Conservation (phyloP, 2,329 filamentous ascomycete genomes). For the Tolypocladium paradoxum region DNA sequence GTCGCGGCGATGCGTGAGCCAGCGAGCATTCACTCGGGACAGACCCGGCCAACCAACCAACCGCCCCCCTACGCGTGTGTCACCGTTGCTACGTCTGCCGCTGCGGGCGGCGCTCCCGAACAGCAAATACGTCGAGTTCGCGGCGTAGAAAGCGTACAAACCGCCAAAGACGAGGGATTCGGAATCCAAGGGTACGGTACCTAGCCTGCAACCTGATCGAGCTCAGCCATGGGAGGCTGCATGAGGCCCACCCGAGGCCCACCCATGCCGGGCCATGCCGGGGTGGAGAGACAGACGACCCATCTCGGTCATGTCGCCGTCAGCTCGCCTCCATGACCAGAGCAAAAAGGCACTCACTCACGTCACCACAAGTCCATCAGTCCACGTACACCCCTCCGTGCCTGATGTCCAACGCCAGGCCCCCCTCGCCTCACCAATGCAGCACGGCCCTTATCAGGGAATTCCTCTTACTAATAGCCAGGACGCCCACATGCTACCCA, state of each 20-base stretch:
- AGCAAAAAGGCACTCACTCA: background rate
- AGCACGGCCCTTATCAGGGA: background rate
- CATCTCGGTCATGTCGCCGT: background rate
- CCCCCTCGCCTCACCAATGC: background rate
- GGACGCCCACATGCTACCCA: background rate
- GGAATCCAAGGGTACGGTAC: background rate
- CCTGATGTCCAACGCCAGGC: background rate
- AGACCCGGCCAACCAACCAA: background rate
- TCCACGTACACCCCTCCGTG: background rate
- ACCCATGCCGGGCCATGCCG: no score
- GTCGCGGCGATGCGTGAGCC: background rate
- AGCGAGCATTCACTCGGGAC: background rate
- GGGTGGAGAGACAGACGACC: background rate
- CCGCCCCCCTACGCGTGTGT: background rate
- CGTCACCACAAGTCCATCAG: background rate
- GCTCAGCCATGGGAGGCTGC: background rate
- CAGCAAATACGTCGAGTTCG: background rate
- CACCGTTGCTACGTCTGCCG: background rate
- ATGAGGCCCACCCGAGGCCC: background rate
- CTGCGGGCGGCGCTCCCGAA: background rate
- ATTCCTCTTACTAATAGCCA: background rate
- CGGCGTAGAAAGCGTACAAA: background rate
- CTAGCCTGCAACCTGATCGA: background rate
- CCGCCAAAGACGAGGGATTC: background rate
- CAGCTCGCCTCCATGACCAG: background rate